A percentile compares a stretch with the other conserved stretches of the same genome.
Evolutionary conservation across 2,329 filamentous ascomycete species (phyloP).

Genomic region (Fusarium humuli): DNA sequence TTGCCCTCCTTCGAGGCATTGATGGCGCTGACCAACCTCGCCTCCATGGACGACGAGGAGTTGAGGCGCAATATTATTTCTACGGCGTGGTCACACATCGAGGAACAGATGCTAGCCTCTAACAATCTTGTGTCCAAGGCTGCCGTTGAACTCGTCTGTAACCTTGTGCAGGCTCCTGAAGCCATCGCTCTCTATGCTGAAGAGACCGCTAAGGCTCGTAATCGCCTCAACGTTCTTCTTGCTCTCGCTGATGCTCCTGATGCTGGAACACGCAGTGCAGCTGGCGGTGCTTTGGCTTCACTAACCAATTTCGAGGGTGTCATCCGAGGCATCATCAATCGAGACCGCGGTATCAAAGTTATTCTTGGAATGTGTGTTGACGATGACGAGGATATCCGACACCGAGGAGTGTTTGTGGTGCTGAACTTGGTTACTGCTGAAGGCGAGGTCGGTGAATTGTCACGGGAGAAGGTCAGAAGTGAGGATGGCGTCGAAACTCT

Average conservation of each 20-base stretch:
- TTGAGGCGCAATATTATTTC: slow-evolving; percentile 77
- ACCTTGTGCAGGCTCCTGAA: slow-evolving; percentile 78
- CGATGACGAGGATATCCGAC: slow-evolving; percentile 73
- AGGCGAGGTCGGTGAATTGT: slow-evolving; percentile 72
- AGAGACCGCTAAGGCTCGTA: slow-evolving; percentile 72
- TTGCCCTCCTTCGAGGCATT: slow-evolving; percentile 91
- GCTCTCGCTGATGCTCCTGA: slow-evolving; percentile 91
- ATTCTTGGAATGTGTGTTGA: slow-evolving; percentile 85
- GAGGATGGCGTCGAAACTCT: slow-evolving; percentile 75
- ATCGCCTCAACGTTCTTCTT: slow-evolving; percentile 84
- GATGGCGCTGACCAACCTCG: slow-evolving; percentile 93
- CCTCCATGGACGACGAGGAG: slow-evolving; percentile 78
- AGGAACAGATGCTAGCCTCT: slow-evolving; percentile 83
- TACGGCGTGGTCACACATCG: slow-evolving; percentile 78
- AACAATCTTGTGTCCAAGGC: slow-evolving; percentile 84
- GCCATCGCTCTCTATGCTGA: slow-evolving; percentile 78
- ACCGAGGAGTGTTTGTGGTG: slow-evolving; percentile 80
- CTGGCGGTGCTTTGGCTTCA: slow-evolving; percentile 88
- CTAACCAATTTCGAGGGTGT: slow-evolving; percentile 82
- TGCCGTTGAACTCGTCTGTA: slow-evolving; percentile 89
- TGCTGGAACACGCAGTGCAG: slow-evolving; percentile 79
- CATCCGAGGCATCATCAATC: slow-evolving; percentile 75
- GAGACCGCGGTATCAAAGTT: slow-evolving; percentile 79
- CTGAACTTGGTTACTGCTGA: slow-evolving; percentile 77
- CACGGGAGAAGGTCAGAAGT: slow-evolving; percentile 68